Conservation (phyloP, 768 basidiomycete genomes). For the Calocybe gangraenosa region DNA sequence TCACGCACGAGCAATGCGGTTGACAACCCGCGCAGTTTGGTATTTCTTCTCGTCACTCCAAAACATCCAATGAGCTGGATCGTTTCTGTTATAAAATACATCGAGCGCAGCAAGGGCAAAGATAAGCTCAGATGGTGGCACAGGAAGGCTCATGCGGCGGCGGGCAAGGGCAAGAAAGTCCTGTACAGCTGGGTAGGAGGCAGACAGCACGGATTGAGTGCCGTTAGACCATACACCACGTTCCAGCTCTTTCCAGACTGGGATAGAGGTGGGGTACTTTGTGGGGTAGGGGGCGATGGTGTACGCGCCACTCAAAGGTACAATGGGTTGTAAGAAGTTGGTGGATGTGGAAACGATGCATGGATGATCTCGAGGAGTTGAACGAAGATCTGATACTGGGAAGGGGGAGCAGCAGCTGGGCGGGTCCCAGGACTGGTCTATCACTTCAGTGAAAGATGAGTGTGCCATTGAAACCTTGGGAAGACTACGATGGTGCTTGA, state of each 20-base stretch:
- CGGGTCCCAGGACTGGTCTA: conserved; percentile 20
- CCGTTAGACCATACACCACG: conserved; percentile 38
- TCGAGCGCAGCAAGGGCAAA: conserved; percentile 59
- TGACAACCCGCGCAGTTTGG: conserved; percentile 48
- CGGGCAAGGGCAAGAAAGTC: conserved; percentile 42
- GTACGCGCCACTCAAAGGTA: not conserved
- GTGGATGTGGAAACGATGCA: not conserved
- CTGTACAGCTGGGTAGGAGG: conserved; percentile 44
- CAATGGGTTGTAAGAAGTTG: conserved; percentile 2
- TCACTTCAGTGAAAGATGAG: conserved; percentile 12
- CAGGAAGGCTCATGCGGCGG: conserved; percentile 32
- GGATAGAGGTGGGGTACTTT: conserved; percentile 20
- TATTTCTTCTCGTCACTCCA: conserved; percentile 51
- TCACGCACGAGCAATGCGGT: conserved; percentile 50
- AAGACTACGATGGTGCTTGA: too few species aligned
- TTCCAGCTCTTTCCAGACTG: conserved; percentile 24
- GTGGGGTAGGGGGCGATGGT: conserved; percentile 15
- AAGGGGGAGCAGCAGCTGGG: conserved; percentile 22
- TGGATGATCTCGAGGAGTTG: conserved; percentile 15
- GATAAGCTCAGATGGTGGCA: conserved; percentile 37
- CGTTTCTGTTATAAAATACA: conserved; percentile 49
- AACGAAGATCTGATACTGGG: conserved; percentile 35
- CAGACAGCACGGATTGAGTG: conserved; percentile 35
- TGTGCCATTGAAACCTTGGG: too few species aligned
- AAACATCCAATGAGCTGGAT: conserved; percentile 61